phyloP scores from a whole-genome alignment of 768 basidiomycete species.

The Strobilomyces confusus region DNA sequence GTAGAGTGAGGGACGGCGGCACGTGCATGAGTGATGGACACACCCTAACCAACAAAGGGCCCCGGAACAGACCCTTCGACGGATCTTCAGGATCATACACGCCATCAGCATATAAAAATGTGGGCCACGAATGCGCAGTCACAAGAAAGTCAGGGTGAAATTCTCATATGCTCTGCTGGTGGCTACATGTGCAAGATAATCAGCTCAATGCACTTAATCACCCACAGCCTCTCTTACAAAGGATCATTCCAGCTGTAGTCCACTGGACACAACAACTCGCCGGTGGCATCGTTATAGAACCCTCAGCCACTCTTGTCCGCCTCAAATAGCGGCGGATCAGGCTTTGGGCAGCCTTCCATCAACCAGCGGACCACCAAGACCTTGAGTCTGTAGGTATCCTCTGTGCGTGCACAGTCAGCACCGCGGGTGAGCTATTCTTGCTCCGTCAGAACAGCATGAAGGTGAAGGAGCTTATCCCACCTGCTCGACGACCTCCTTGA shows the following conservation, averaged over 20 bases:
- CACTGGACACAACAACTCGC: background rate
- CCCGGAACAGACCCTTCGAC: background rate
- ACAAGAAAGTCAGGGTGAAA: background rate
- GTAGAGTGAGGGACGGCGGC: background rate
- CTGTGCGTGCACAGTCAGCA: background rate
- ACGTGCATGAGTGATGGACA: background rate
- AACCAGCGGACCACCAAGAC: background rate
- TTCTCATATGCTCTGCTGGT: background rate
- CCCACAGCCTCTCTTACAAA: too few species aligned
- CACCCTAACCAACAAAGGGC: background rate
- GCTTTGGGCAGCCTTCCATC: background rate
- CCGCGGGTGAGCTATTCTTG: background rate
- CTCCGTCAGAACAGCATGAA: background rate
- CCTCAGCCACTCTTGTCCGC: background rate
- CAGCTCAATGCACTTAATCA: too few species aligned
- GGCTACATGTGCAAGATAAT: background rate
- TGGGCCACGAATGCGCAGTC: background rate
- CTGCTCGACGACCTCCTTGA: background rate
- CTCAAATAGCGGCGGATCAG: background rate
- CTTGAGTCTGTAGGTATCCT: background rate
- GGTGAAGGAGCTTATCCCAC: background rate
- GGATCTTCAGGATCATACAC: background rate
- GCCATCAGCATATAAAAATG: slow-evolving; percentile 1
- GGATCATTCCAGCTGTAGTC: background rate
- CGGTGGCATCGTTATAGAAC: background rate